Percentiles rank a stretch among this genome's conserved stretches.
Evolutionary conservation across 176 grass and related monocot genomes (phyloP).

Genomic region (Aegilops tauschii): DNA sequence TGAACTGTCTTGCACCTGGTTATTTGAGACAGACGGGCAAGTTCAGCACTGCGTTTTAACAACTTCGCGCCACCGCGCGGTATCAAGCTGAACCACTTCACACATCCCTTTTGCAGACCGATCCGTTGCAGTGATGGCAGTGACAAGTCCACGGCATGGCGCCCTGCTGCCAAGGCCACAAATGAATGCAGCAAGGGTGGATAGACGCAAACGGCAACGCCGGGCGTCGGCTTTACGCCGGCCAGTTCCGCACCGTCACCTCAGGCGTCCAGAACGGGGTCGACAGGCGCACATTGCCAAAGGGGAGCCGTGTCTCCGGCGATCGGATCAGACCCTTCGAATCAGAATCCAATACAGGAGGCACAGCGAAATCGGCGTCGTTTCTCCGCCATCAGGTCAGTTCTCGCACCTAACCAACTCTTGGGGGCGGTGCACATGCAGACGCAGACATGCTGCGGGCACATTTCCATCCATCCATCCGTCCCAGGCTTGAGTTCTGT

Average conservation of each 20-base stretch:
- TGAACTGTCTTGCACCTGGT: neutral
- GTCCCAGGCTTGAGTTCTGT: conserved; percentile 1
- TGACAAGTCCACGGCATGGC: neutral
- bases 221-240: neutral
- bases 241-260: conserved; percentile 20
- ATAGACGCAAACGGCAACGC: neutral
- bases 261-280: conserved; percentile 19
- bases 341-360: conserved; percentile 2
- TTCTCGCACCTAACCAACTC: conserved; percentile 42
- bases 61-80: neutral
- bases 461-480: conserved; percentile 25
- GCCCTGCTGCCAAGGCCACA: neutral
- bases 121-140: neutral
- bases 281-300: conserved; percentile 28
- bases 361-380: neutral
- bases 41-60: neutral
- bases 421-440: neutral
- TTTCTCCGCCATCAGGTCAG: conserved; percentile 34
- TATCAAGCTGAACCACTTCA: neutral
- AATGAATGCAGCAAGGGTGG: neutral
- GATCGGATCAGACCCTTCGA: neutral
- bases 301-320: neutral
- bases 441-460: conserved; percentile 35
- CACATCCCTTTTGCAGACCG: neutral
- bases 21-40: neutral